Conservation (phyloP, 1,284 basidiomycete species). For the Wolfiporia cocos region DNA sequence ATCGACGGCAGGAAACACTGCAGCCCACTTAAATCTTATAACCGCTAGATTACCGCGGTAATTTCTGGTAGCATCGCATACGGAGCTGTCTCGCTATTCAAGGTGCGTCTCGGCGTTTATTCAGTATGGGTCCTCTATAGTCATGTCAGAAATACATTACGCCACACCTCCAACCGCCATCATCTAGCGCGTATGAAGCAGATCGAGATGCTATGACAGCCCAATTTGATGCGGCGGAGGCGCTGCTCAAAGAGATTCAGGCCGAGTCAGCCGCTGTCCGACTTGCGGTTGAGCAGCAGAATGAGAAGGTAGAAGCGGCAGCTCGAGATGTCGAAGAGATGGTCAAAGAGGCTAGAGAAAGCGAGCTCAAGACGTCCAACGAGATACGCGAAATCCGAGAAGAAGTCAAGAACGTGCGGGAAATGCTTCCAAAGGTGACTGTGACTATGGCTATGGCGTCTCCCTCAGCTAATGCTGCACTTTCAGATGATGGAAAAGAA, state of each 20-base stretch:
- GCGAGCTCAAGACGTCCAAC: slow-evolving; percentile 75
- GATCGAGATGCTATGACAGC: slow-evolving; percentile 82
- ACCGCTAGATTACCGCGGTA: slow-evolving; percentile 82
- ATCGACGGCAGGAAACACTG: too few relatives aligned
- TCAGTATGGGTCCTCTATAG: slow-evolving; percentile 1
- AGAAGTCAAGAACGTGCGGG: slow-evolving; percentile 86
- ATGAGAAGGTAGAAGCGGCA: slow-evolving; percentile 70
- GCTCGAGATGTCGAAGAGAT: slow-evolving; percentile 78
- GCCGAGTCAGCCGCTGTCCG: slow-evolving; percentile 70
- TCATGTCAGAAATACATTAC: slow-evolving; percentile 77
- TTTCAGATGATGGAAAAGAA: slow-evolving; percentile 90
- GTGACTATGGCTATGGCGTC: not conserved
- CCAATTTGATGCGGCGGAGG: slow-evolving; percentile 92
- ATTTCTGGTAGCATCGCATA: slow-evolving; percentile 89
- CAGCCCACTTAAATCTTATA: not conserved
- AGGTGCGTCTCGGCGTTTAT: slow-evolving; percentile 40
- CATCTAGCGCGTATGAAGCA: slow-evolving; percentile 83
- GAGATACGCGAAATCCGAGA: slow-evolving; percentile 92
- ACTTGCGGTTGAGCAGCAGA: slow-evolving; percentile 77
- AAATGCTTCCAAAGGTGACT: slow-evolving; percentile 84
- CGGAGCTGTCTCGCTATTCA: slow-evolving; percentile 81
- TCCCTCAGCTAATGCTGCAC: slow-evolving; percentile 1
- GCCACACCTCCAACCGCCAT: slow-evolving; percentile 90
- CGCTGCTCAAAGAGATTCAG: slow-evolving; percentile 79
- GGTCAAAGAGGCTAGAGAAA: slow-evolving; percentile 73